Evolutionary conservation across 768 basidiomycete species (phyloP), one percentile per base, ranked within the genome.

Genomic region (Fomitopsis pulvina): DNA sequence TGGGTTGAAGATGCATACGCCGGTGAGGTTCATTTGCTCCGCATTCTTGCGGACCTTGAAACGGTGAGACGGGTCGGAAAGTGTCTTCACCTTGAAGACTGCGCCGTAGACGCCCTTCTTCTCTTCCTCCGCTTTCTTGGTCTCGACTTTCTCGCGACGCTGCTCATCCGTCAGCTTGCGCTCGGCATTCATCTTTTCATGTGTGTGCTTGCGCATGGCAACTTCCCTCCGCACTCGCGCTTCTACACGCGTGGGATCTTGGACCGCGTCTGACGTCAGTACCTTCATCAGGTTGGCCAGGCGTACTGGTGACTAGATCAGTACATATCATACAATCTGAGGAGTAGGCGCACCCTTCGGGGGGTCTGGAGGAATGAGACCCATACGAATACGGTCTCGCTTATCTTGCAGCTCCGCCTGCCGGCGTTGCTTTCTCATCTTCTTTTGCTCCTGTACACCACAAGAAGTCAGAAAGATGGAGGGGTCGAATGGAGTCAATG

Each of bases 31-130:
- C 64, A 86, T 75, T 63, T 96, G 92, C 61, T 95, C 89, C 1
- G 96, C 96, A 60, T 98, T 98, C 74, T 90, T 93, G 51, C 89
- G 83, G 46, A 97, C 89, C 72, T 98, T 99, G 76, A 92, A 97
- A 52, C 89, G 85, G 59, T 99, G 96, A 10, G 89, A 76, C 1
- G 87, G 92, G 63, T 98, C 93, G n/a, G 83, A 77, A 41, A 99
- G 80, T 48, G 79, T 85, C 63, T 87, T 86, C 57, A 99, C 76
- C 92, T 92, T 96, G 80, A 89, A 99, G 4, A 91, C 86, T 21
- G 89, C 87, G 9, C 85, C 94, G 52, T 71, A 79, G 25, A 81
- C 83, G 22, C 75, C 96, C 64, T 82, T 90, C 69, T 86, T 81
- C 65, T 97, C 95, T 59, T 93, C 88, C 47, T 91, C 88, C 8